Conservation (phyloP, 164 flowering plant genomes). For the Piper betle region DNA sequence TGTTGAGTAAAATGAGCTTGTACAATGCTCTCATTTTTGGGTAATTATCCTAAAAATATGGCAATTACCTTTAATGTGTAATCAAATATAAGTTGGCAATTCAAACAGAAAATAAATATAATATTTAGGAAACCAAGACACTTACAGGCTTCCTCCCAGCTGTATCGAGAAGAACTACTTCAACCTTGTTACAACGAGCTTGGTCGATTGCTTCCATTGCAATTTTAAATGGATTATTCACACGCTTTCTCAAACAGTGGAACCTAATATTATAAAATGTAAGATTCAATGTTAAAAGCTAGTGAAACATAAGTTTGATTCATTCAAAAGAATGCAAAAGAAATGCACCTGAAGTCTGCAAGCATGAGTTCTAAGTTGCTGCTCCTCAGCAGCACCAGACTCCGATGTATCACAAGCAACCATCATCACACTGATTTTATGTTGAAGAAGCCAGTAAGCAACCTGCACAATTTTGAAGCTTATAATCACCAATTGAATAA, state of each 20-base stretch:
- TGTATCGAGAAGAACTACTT: conserved; percentile 95
- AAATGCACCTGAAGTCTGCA: conserved; percentile 78
- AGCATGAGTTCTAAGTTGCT: conserved; percentile 95
- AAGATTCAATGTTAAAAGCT: no score
- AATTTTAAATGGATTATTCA: conserved; percentile 86
- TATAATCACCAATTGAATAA: no score
- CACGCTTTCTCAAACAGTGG: conserved; percentile 17
- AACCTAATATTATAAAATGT: neutral
- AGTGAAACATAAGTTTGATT: neutral
- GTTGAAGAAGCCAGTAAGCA: conserved; percentile 98
- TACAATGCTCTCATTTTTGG: conserved; percentile 96
- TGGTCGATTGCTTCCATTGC: conserved; percentile 71
- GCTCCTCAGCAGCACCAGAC: conserved; percentile 98
- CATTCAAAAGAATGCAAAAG: neutral
- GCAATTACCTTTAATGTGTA: neutral
- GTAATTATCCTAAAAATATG: conserved; percentile 65
- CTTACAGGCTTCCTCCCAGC: conserved; percentile 97
- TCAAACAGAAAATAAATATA: neutral
- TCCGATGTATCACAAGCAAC: conserved; percentile 98
- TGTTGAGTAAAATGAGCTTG: conserved; percentile 78
- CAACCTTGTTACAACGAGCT: conserved; percentile 71
- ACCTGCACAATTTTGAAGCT: conserved; percentile 34
- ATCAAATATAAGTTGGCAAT: neutral
- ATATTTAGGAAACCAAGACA: neutral
- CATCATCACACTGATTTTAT: conserved; percentile 89